Percentiles rank a stretch among this genome's conserved stretches.
Evolutionary conservation across 176 grass and related monocot genomes (phyloP).

Genomic region (Elymus sibiricus): DNA sequence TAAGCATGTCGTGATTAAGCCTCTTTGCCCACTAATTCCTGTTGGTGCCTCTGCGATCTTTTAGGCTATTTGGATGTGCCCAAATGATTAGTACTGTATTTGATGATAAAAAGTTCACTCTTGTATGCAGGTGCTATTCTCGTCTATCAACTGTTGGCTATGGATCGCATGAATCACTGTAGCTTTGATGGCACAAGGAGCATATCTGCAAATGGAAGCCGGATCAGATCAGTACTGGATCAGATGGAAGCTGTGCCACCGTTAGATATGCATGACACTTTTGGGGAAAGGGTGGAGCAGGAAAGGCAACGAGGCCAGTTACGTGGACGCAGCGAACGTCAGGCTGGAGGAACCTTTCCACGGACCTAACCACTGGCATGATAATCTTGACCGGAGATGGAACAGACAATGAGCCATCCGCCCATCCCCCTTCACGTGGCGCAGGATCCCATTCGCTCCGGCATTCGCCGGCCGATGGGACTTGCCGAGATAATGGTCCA

Average conservation of each 20-base stretch:
- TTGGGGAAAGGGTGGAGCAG: not conserved
- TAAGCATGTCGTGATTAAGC: not conserved
- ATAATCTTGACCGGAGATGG: slow-evolving; percentile 48
- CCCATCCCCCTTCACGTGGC: slow-evolving; percentile 35
- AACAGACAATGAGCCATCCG: slow-evolving; percentile 27
- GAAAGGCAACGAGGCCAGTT: slow-evolving; percentile 25
- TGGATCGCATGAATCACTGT: not conserved
- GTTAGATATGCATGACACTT: slow-evolving; percentile 3
- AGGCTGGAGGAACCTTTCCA: slow-evolving; percentile 25
- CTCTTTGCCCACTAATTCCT: not conserved
- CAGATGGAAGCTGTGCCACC: not conserved
- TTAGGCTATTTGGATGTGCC: no score
- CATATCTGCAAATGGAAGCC: no score
- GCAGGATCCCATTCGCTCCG: slow-evolving; percentile 30
- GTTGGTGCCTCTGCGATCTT: not conserved
- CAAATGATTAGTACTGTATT: not conserved
- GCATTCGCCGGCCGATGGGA: slow-evolving; percentile 17
- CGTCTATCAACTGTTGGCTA: not conserved
- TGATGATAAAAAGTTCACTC: not conserved
- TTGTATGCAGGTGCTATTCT: not conserved
- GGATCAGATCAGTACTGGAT: no score
- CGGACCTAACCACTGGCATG: slow-evolving; percentile 17
- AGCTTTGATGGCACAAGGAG: not conserved
- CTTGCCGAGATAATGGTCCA: not conserved
- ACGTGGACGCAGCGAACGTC: slow-evolving; percentile 39